phyloP scores from a whole-genome alignment of 768 basidiomycete species.

The Macrocybe gigantea region DNA sequence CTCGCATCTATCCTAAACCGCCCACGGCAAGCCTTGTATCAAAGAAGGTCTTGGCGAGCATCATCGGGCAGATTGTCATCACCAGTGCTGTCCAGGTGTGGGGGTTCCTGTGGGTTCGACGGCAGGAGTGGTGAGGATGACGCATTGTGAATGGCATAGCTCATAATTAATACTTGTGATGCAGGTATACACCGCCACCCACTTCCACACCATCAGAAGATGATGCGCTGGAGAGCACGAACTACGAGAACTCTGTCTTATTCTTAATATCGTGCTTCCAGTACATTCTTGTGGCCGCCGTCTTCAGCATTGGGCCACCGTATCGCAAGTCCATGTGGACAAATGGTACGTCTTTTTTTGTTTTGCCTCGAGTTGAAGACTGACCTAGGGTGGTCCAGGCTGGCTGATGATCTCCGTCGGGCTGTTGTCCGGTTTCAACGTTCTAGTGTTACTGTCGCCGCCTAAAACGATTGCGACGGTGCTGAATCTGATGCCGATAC shows the following conservation, averaged over 20 bases:
- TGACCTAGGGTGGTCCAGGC: constrained; percentile 33
- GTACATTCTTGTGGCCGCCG: constrained; percentile 93
- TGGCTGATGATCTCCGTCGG: constrained; percentile 79
- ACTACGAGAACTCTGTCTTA: constrained; percentile 88
- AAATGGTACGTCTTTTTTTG: constrained; percentile 56
- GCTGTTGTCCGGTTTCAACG: constrained; percentile 64
- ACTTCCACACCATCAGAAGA: constrained; percentile 42
- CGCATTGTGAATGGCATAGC: not conserved
- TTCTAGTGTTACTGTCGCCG: constrained; percentile 72
- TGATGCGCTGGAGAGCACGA: constrained; percentile 74
- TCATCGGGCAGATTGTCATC: constrained; percentile 88
- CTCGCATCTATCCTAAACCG: constrained; percentile 79
- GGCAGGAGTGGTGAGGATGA: constrained; percentile 68
- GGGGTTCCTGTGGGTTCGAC: constrained; percentile 85
- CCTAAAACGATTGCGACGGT: constrained; percentile 50
- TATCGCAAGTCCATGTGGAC: constrained; percentile 95
- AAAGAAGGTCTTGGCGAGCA: constrained; percentile 88
- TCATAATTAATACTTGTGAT: not conserved
- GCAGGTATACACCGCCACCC: constrained; percentile 76
- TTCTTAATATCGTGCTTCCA: constrained; percentile 98
- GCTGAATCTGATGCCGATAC: constrained; percentile 75
- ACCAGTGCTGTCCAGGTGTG: constrained; percentile 80
- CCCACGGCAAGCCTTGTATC: constrained; percentile 96
- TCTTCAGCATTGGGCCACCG: constrained; percentile 97
- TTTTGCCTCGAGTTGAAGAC: not conserved